Conservation (phyloP, 352 stramenopile genomes). For the Phytopythium vexans region DNA sequence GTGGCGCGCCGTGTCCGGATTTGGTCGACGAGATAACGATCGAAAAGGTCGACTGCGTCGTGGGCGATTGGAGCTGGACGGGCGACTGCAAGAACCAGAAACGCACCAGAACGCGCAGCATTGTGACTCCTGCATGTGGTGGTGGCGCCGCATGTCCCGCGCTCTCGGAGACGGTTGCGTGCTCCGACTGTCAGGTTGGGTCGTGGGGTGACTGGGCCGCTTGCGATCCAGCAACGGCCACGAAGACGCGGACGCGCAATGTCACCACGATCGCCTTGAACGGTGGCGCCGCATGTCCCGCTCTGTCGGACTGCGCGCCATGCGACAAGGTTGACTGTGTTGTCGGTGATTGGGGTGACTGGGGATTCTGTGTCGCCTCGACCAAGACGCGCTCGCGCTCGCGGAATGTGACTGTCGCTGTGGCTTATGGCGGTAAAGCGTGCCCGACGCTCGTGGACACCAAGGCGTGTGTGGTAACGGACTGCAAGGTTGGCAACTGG, state of each 20-base stretch:
- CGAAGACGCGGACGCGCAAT: constrained; percentile 35
- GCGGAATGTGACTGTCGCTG: constrained; percentile 19
- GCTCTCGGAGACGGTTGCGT: constrained; percentile 36
- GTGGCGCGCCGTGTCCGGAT: constrained; percentile 37
- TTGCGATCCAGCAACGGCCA: constrained; percentile 41
- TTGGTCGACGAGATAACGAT: constrained; percentile 35
- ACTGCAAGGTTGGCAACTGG: constrained; percentile 53
- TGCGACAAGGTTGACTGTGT: constrained; percentile 47
- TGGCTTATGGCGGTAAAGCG: constrained; percentile 30
- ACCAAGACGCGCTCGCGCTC: constrained; percentile 28
- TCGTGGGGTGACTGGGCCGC: constrained; percentile 32
- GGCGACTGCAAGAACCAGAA: constrained; percentile 35
- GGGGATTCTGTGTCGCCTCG: constrained; percentile 24
- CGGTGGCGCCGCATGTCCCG: constrained; percentile 21
- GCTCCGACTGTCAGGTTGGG: constrained; percentile 37
- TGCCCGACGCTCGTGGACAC: constrained; percentile 35
- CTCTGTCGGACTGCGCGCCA: constrained; percentile 18
- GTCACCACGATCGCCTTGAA: constrained; percentile 27
- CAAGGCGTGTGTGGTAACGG: constrained; percentile 36
- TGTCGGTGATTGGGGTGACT: constrained; percentile 35
- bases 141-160: constrained; percentile 34
- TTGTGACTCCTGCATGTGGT: constrained; percentile 31
- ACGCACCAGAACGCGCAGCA: constrained; percentile 18
- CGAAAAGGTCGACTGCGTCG: constrained; percentile 36
- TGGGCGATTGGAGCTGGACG: constrained; percentile 23